Conservation (phyloP, 2,329 filamentous ascomycete genomes). For the Bimuria novae-zelandiae region DNA sequence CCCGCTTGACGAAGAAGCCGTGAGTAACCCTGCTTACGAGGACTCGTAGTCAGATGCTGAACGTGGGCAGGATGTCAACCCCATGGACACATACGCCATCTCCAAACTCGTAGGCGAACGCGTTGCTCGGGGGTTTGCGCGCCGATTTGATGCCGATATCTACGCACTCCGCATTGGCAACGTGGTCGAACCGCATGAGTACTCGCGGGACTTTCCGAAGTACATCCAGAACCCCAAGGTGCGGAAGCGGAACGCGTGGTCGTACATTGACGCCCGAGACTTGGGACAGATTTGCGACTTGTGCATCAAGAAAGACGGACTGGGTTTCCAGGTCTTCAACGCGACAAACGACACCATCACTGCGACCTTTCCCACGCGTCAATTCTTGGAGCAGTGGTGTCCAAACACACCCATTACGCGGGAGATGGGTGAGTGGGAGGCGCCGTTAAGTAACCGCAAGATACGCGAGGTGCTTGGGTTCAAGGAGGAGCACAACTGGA, state of each 20-base stretch:
- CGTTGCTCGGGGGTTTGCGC: constrained; percentile 61
- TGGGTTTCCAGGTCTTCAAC: constrained; percentile 69
- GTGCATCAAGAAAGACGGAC: constrained; percentile 56
- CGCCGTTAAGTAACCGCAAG: constrained; percentile 65
- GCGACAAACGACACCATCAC: constrained; percentile 67
- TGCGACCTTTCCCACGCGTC: constrained; percentile 55
- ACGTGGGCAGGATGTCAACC: constrained; percentile 54
- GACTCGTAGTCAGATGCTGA: neutral
- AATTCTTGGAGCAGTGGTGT: constrained; percentile 57
- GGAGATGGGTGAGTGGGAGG: constrained; percentile 63
- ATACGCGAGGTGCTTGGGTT: constrained; percentile 64
- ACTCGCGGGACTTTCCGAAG: constrained; percentile 57
- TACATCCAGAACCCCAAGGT: constrained; percentile 57
- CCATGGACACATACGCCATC: constrained; percentile 66
- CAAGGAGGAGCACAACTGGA: constrained; percentile 63
- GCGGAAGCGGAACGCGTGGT: constrained; percentile 64
- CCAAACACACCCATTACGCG: constrained; percentile 58
- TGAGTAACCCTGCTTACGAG: neutral
- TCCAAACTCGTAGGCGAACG: constrained; percentile 64
- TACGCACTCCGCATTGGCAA: constrained; percentile 66
- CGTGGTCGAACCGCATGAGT: constrained; percentile 66
- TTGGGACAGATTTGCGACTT: constrained; percentile 65
- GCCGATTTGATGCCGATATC: constrained; percentile 61
- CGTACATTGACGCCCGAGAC: constrained; percentile 66
- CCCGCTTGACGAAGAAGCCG: constrained; percentile 62